Conservation (phyloP, 371 early-diverging fungal genomes). For the Dinochytrium kinnereticum region DNA sequence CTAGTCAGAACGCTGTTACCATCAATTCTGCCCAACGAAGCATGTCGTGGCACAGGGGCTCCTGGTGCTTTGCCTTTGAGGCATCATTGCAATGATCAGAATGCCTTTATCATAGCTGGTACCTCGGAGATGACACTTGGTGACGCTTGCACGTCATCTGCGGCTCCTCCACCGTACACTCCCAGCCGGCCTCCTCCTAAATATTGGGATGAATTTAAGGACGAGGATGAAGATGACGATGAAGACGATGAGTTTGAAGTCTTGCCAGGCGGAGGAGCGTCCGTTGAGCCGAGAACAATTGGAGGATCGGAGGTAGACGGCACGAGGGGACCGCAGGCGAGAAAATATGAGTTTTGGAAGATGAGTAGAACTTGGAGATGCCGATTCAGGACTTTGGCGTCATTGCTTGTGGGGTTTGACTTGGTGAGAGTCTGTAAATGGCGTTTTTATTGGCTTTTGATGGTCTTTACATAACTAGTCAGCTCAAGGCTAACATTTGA, state of each 20-base stretch:
- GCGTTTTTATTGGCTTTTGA: neutral
- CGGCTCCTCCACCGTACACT: conserved; percentile 7
- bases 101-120: no score
- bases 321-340: neutral
- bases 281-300: neutral
- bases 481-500: neutral
- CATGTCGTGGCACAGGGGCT: no score
- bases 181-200: conserved; percentile 9
- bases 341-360: neutral
- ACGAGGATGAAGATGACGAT: neutral
- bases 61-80: no score
- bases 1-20: no score
- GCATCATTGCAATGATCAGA: no score
- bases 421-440: neutral
- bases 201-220: neutral
- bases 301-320: neutral
- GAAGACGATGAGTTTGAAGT: neutral
- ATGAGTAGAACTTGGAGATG: neutral
- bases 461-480: neutral
- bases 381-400: neutral
- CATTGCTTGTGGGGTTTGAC: neutral
- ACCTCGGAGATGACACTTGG: no score
- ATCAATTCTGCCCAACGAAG: no score
- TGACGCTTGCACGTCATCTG: no score
- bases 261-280: neutral